Conservation (phyloP, 192 early-diverging fungal species). For the Rhizophagus prolifer region DNA sequence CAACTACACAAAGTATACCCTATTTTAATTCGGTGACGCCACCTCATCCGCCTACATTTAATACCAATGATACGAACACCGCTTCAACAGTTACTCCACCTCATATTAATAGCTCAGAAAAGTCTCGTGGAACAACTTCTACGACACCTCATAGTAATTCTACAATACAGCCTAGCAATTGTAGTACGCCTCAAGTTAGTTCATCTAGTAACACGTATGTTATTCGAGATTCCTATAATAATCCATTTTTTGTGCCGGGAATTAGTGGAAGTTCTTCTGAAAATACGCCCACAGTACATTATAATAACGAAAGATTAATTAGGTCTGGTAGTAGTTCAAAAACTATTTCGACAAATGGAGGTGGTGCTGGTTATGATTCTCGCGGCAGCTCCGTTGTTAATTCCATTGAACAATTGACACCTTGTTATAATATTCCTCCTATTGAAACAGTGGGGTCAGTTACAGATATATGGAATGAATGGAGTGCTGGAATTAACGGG, state of each 20-base stretch:
- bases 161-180: background rate
- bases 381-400: background rate
- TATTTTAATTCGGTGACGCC: background rate
- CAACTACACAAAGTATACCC: background rate
- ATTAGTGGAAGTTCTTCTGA: background rate
- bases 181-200: background rate
- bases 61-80: background rate
- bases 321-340: background rate
- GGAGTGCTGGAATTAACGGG: background rate
- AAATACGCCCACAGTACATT: background rate
- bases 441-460: slow-evolving; percentile 5
- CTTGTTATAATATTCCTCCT: background rate
- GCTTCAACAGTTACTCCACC: background rate
- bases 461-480: slow-evolving; percentile 1
- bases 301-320: background rate
- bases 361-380: background rate
- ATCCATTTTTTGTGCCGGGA: background rate
- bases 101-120: background rate
- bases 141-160: background rate
- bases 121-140: background rate
- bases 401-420: background rate
- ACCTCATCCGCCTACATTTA: background rate
- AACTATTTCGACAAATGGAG: background rate
- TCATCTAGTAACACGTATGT: background rate
- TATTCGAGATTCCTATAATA: background rate